phyloP scores from a whole-genome alignment of 2,329 filamentous ascomycete species.

The Neoascochyta sp. region DNA sequence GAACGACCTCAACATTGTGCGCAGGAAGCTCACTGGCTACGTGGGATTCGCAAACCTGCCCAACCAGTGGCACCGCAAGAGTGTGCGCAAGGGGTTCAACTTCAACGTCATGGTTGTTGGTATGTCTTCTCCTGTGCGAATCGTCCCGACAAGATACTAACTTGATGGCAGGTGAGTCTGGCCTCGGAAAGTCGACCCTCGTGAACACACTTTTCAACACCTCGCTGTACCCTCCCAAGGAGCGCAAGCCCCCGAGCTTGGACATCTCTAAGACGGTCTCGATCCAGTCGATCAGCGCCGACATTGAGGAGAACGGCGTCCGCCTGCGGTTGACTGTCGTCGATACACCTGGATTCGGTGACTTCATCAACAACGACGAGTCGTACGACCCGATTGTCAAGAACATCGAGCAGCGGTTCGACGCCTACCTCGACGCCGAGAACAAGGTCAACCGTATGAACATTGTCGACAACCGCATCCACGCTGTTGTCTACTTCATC shows the following conservation, averaged over 20 bases:
- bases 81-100: slow-evolving; percentile 99
- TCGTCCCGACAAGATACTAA: slow-evolving; percentile 11
- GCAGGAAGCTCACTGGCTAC: slow-evolving; percentile 96
- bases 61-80: slow-evolving; percentile 99
- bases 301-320: slow-evolving; percentile 96
- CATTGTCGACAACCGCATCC: slow-evolving; percentile 98
- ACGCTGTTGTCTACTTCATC: slow-evolving; percentile 99
- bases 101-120: slow-evolving; percentile 99
- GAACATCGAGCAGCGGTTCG: slow-evolving; percentile 98
- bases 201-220: slow-evolving; percentile 99
- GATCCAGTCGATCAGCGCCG: slow-evolving; percentile 53
- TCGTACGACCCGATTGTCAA: slow-evolving; percentile 99
- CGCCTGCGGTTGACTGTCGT: slow-evolving; percentile 94
- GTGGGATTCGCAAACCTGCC: slow-evolving; percentile 98
- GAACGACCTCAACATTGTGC: slow-evolving; percentile 81
- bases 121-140: slow-evolving; percentile 52
- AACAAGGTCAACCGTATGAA: slow-evolving; percentile 99
- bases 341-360: slow-evolving; percentile 95
- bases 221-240: slow-evolving; percentile 95
- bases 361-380: slow-evolving; percentile 99
- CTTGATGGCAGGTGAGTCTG: slow-evolving; percentile 77
- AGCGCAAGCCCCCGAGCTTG: slow-evolving; percentile 94
- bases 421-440: slow-evolving; percentile 97
- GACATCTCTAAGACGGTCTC: slow-evolving; percentile 84
- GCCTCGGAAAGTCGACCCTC: slow-evolving; percentile 96